Evolutionary conservation across 495 filamentous ascomycete genomes (phyloP), one percentile per base, ranked within the genome.

Genomic region (Tuber aestivum): DNA sequence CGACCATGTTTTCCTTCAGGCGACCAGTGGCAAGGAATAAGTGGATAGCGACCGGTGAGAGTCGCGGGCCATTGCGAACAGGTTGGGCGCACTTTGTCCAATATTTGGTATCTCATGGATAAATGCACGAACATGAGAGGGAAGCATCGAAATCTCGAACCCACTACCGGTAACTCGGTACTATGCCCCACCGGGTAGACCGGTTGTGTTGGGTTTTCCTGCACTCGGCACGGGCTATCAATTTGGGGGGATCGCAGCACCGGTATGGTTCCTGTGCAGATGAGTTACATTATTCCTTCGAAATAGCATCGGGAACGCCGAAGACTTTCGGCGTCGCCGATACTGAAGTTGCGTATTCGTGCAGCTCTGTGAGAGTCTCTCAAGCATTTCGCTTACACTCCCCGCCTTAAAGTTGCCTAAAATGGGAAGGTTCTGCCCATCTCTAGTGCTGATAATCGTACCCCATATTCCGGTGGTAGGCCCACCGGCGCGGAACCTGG

Each of bases 261-360:
- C n/a, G n/a, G n/a, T 35, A 35, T 32, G 0, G 14, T 35, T 65
- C 27, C 56, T 65, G 27, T 14, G 14, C 27, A 6, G 14, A 18
- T 18, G 27, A 65, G 56, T 65, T 65, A 65, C 56, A 35, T 65
- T 65, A 18, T 65, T 35, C 14, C 56, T 65, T 35, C 16, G 1
- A 65, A 35, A 14, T 35, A 14, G 27, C 20, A 65, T 65, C 56
- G 56, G 56, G 27, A 35, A 65, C 56, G 32, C 56, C 56, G 56
- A 65, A 35, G 56, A 65, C 16, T 65, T 35, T 65, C 56, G 56
- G 56, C 27, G 56, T 65, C 56, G 56, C 56, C 56, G 56, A 65
- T 32, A 65, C 56, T 27, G 27, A 32, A 65, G 56, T 16, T 65
- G 27, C 56, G 4, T 27, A 65, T 65, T 65, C 56, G 35, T 35